phyloP scores from a whole-genome alignment of 2,329 filamentous ascomycete genomes.

The Aspergillus fijiensis region DNA sequence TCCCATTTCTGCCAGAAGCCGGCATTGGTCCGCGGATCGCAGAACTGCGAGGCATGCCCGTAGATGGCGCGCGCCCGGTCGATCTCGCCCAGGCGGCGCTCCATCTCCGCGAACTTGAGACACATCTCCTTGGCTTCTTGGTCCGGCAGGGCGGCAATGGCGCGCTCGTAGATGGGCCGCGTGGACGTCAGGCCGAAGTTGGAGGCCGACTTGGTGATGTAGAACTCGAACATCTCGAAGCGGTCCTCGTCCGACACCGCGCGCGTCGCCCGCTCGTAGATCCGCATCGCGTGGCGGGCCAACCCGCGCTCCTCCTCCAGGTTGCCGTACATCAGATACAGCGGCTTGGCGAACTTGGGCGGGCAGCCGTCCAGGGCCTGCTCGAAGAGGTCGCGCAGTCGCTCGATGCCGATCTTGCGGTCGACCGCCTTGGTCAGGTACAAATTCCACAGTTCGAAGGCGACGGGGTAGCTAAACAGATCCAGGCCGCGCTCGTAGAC shows the following conservation, averaged over 20 bases:
- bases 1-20: constrained; percentile 98
- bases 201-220: constrained; percentile 96
- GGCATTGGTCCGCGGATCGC: constrained; percentile 85
- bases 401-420: constrained; percentile 91
- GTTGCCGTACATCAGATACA: constrained; percentile 98
- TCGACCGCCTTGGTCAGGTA: constrained; percentile 97
- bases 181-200: constrained; percentile 97
- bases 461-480: constrained; percentile 97
- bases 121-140: constrained; percentile 96
- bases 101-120: constrained; percentile 97
- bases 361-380: constrained; percentile 94
- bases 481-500: constrained; percentile 94
- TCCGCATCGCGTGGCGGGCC: constrained; percentile 95
- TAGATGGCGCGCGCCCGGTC: constrained; percentile 94
- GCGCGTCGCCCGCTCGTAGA: constrained; percentile 94
- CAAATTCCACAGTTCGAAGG: constrained; percentile 97
- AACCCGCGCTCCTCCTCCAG: constrained; percentile 93
- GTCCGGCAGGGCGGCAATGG: constrained; percentile 90
- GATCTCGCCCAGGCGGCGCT: constrained; percentile 85
- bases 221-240: constrained; percentile 98
- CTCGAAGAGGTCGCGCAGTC: constrained; percentile 91
- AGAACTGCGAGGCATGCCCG: constrained; percentile 94
- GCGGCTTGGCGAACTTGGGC: constrained; percentile 89
- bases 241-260: constrained; percentile 93
- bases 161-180: constrained; percentile 91